phyloP scores from a whole-genome alignment of 2,329 filamentous ascomycete species.

The Epichloe gansuensis region DNA sequence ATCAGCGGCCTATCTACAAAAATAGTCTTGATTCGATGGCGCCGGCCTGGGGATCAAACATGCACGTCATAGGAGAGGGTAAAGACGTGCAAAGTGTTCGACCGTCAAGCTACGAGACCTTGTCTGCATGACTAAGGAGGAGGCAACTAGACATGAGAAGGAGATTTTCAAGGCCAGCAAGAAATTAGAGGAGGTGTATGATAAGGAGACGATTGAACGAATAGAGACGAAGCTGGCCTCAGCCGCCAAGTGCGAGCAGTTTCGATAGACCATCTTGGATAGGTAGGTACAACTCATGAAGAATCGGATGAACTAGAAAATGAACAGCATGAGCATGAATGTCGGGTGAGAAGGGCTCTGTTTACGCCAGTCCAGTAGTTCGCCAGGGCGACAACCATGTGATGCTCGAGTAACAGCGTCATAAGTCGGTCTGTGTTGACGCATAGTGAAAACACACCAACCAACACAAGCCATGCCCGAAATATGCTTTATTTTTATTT shows the following conservation, averaged over 20 bases:
- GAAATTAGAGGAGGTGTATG: constrained; percentile 61
- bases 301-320: neutral
- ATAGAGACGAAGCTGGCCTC: constrained; percentile 59
- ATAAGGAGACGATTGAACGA: constrained; percentile 48
- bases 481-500: neutral
- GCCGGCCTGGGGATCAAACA: constrained; percentile 48
- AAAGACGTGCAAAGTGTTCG: constrained; percentile 64
- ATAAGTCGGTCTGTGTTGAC: too few species aligned
- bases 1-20: constrained; percentile 73
- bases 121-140: constrained; percentile 89
- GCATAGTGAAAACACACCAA: too few species aligned
- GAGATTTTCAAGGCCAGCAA: constrained; percentile 61
- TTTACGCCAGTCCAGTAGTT: too few species aligned
- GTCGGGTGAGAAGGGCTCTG: neutral
- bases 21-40: constrained; percentile 72
- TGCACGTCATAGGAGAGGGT: constrained; percentile 47
- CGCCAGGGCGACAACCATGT: too few species aligned
- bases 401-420: neutral
- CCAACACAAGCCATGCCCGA: neutral
- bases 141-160: constrained; percentile 68
- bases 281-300: neutral
- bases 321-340: neutral
- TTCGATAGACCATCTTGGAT: constrained; percentile 20
- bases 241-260: constrained; percentile 48
- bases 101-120: constrained; percentile 56